Percentiles rank a stretch among this genome's conserved stretches.
These are phyloP conservation scores for Russula sp. DNA, from an alignment of 768 basidiomycete genomes.

Conservation along the genomic window DNA sequence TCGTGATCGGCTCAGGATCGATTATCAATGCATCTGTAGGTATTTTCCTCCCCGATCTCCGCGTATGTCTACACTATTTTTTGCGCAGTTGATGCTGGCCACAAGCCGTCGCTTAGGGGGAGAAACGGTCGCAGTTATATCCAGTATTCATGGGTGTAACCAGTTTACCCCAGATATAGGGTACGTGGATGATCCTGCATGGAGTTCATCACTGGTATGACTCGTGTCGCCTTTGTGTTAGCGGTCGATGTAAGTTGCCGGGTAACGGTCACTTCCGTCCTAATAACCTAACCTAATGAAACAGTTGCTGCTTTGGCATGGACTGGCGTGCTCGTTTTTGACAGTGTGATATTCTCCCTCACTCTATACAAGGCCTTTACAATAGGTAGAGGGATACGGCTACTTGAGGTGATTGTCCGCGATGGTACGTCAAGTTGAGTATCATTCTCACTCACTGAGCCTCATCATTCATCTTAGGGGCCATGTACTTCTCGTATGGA, in stretches of 20 bases:
- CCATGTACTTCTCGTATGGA: constrained; percentile 18
- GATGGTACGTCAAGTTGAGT: constrained; percentile 4
- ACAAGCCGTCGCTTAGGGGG: neutral
- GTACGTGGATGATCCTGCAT: neutral
- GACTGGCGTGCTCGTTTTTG: constrained; percentile 9
- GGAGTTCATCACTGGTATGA: neutral
- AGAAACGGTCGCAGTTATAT: neutral
- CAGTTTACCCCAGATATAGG: neutral
- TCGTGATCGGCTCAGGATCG: neutral
- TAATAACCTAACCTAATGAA: neutral
- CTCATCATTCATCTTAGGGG: neutral
- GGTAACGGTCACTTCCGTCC: too few relatives aligned
- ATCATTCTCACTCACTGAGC: neutral
- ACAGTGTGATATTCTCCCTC: constrained; percentile 10
- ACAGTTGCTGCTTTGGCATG: constrained; percentile 12
- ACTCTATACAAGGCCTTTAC: constrained; percentile 12
- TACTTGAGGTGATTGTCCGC: constrained; percentile 15
- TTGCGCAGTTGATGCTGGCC: neutral
- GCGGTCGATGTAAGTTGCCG: constrained; percentile 6
- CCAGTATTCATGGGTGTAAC: constrained; percentile 4
- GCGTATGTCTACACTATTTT: neutral
- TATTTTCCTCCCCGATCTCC: neutral
- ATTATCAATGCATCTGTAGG: neutral
- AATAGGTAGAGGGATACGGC: constrained; percentile 8
- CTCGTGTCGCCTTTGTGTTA: neutral